A percentile compares a stretch with the other conserved stretches of the same genome.
Conservation (phyloP, 202 grass and related monocot genomes). For the Elaeis oleifera region DNA sequence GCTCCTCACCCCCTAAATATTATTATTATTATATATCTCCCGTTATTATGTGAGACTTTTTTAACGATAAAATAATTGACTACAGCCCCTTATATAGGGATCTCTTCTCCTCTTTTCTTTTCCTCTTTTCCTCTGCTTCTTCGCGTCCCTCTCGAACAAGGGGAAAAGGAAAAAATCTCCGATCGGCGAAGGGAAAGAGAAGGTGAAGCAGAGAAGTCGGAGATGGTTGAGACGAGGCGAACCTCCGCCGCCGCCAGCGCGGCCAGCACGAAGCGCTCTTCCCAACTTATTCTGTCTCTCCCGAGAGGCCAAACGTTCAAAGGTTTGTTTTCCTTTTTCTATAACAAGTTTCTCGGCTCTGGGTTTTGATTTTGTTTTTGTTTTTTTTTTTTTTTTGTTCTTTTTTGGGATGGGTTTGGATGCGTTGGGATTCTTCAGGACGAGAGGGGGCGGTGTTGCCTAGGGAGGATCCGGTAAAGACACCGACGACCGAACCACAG, state of each 20-base stretch:
- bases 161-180: no score
- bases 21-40: no score
- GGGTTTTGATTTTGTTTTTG: conserved; percentile 27
- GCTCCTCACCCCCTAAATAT: no score
- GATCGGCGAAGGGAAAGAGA: not conserved
- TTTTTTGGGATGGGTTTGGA: not conserved
- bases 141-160: no score
- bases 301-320: conserved; percentile 49
- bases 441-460: conserved; percentile 7
- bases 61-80: no score
- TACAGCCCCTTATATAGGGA: no score
- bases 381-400: not conserved
- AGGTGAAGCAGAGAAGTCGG: not conserved
- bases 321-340: conserved; percentile 30
- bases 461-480: conserved; percentile 3
- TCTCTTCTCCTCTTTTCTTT: no score
- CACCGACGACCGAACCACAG: not conserved
- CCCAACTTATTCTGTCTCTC: conserved; percentile 11
- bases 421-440: conserved; percentile 13
- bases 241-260: conserved; percentile 41
- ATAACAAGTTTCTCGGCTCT: conserved; percentile 9
- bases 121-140: no score
- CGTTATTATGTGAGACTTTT: no score
- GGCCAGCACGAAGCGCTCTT: not conserved
- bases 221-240: conserved; percentile 86